phyloP scores from a whole-genome alignment of 345 rosid genomes.

The Gossypium rotundifolium region DNA sequence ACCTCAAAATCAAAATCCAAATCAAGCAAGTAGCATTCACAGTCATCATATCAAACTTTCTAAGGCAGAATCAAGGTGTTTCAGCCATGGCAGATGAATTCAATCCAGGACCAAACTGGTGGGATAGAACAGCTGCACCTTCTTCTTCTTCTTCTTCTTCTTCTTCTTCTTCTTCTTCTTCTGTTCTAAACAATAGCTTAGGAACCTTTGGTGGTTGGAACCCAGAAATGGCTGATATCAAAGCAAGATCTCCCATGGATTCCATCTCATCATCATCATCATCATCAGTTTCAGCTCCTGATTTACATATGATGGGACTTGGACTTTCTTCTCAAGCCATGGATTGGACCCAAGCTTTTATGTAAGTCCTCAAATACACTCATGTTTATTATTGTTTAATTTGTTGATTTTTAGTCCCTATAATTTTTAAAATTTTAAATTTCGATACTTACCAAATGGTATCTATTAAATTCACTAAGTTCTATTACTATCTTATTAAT shows the following conservation, averaged over 20 bases:
- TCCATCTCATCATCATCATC: constrained; percentile 28
- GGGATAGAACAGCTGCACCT: constrained; percentile 40
- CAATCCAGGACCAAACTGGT: constrained; percentile 46
- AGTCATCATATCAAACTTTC: neutral
- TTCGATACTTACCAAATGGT: no score
- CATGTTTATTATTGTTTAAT: neutral
- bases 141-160: constrained; percentile 13
- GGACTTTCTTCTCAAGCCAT: constrained; percentile 80
- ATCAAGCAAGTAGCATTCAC: neutral
- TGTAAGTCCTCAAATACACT: constrained; percentile 37
- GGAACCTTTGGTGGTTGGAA: constrained; percentile 57
- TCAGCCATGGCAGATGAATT: constrained; percentile 59
- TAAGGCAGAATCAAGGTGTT: neutral
- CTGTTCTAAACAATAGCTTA: constrained; percentile 32
- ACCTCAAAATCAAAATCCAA: neutral
- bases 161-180: constrained; percentile 36
- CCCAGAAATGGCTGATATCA: constrained; percentile 35
- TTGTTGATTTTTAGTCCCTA: neutral
- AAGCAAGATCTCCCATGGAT: constrained; percentile 52
- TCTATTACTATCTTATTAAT: no score
- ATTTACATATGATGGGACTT: constrained; percentile 74
- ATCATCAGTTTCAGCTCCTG: constrained; percentile 35
- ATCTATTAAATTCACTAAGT: no score
- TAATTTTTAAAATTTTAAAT: no score
- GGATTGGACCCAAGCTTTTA: constrained; percentile 76